Percentiles rank a stretch among this genome's conserved stretches.
Evolutionary conservation across 805 yeast genomes (phyloP).

Genomic region (Candida boidinii): DNA sequence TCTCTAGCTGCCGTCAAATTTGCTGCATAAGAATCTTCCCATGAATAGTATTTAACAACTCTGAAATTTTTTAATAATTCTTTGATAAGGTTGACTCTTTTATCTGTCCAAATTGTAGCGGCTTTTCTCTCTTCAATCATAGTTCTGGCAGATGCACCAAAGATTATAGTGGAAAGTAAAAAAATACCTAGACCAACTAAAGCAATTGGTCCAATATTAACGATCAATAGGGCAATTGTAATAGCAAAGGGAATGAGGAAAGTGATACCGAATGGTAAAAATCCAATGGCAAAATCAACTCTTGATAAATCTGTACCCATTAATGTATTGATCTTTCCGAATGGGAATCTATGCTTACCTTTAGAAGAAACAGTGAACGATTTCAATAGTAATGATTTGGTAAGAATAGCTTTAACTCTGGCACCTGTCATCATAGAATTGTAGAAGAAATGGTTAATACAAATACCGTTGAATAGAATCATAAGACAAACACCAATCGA

Average conservation of each 20-base stretch:
- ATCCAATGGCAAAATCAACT: constrained; percentile 56
- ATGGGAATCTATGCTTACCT: constrained; percentile 55
- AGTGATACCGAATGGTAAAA: constrained; percentile 50
- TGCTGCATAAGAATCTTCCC: constrained; percentile 74
- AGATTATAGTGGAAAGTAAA: constrained; percentile 35
- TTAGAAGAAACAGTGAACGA: constrained; percentile 46
- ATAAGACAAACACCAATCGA: constrained; percentile 56
- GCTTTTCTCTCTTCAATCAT: constrained; percentile 46
- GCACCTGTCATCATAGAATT: constrained; percentile 52
- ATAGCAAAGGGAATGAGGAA: constrained; percentile 54
- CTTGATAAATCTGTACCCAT: constrained; percentile 69
- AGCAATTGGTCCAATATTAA: constrained; percentile 65
- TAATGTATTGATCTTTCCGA: constrained; percentile 64
- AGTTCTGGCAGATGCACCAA: constrained; percentile 36
- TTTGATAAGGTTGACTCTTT: constrained; percentile 65
- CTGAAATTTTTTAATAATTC: constrained; percentile 75
- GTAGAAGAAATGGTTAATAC: constrained; percentile 51
- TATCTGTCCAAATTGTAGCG: constrained; percentile 62
- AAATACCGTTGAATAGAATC: constrained; percentile 33
- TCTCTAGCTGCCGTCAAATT: constrained; percentile 47
- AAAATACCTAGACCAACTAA: constrained; percentile 62
- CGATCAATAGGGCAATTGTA: constrained; percentile 53
- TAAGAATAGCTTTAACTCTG: constrained; percentile 52
- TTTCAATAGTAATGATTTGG: constrained; percentile 55
- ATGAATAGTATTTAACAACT: constrained; percentile 77